Base-by-base conservation (phyloP, 192 early-diverging fungal species). In the Piromyces sp. region DNA sequence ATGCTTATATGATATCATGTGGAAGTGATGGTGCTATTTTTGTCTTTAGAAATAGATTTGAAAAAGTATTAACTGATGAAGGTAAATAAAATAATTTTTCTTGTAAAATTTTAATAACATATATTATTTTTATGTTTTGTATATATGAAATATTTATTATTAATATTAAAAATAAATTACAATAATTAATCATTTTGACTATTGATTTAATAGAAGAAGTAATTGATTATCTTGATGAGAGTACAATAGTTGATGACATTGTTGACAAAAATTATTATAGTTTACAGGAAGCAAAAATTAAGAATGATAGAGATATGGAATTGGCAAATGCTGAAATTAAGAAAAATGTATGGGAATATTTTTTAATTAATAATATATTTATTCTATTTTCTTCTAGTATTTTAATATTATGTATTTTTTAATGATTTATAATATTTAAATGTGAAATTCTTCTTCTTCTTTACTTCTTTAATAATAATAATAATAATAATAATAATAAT, bases 201-300 rank as follows among this genome's bases (percentile, higher is more conserved):
- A n/a, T n/a, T n/a, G 9, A 6, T 33, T 6, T 9, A 33, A 80
- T 78, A 28, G 79, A 58, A 15, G 19, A 30, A 30, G 78, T 79
- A 0, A 83, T 33, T 29, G 29, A 38, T 28, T 26, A 9, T 82
- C 11, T 31, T 16, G 78, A 84, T 30, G n/a, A 16, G 9, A 26
- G 6, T 82, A 9, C 17, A 13, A 30, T 80, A 0, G 36, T 83
- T 51, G 85, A 83, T 15, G 91, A 92, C 81, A 91, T 92, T 83
- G 51, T 84, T 4, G 91, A 92, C 29, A 83, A 84, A 16, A 84
- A 29, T 30, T 84, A 84, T 15, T 92, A 92, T 83, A 85, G 86
- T 28, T 84, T 92, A 31, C 90, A 92, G 81, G 90, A 92, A 80
- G 83, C 83, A 13, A 92, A 92, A 81, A 82, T 92, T 40, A 90